Conservation (phyloP, 1,284 basidiomycete genomes). For the Athelia sp. region DNA sequence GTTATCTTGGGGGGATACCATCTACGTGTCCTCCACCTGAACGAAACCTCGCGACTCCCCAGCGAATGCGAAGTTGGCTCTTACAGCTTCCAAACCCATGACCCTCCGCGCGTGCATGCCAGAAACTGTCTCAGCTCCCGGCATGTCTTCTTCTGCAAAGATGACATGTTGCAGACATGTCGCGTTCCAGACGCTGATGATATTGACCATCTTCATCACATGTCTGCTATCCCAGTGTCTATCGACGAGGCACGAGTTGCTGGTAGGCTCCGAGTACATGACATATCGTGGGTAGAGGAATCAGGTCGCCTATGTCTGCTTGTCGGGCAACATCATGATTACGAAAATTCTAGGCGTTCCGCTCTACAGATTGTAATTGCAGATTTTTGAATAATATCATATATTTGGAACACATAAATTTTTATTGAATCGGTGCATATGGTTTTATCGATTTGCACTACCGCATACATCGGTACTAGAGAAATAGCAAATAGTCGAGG, state of each 20-base stretch:
- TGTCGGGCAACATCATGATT: not conserved
- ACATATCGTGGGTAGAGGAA: not conserved
- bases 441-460: too few relatives aligned
- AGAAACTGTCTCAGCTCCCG: not conserved
- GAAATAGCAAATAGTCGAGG: too few relatives aligned
- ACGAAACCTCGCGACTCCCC: not conserved
- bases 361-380: not conserved
- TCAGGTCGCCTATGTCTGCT: not conserved
- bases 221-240: not conserved
- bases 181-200: not conserved
- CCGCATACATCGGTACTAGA: too few relatives aligned
- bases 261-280: not conserved
- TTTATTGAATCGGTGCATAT: too few relatives aligned
- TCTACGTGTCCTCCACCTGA: not conserved
- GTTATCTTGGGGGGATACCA: not conserved
- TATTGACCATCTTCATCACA: not conserved
- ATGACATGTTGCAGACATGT: constrained; percentile 1
- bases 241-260: not conserved
- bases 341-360: not conserved
- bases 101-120: not conserved
- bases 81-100: not conserved
- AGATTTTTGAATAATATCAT: not conserved
- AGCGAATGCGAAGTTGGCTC: not conserved
- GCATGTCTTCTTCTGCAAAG: not conserved
- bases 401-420: too few relatives aligned